These are phyloP conservation scores for Gracilaria caudata DNA, from an alignment of 23 red algal species.

Conservation along the genomic window DNA sequence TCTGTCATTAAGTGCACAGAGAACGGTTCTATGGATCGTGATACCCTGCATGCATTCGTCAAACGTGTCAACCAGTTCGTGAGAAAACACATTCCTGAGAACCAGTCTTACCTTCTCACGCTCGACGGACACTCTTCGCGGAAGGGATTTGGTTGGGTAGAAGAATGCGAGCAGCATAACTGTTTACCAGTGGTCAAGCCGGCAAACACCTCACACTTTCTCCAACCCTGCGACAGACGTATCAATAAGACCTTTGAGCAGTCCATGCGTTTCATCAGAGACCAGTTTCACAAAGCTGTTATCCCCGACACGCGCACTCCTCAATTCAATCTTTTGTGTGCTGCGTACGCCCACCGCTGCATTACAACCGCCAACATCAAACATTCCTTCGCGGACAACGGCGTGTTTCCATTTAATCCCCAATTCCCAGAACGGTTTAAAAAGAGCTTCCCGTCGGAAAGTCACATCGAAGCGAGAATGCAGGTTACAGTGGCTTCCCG, in stretches of 20 bases:
- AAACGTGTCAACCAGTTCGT: conserved; percentile 23
- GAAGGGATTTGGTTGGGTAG: conserved; percentile 35
- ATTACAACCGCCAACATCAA: conserved; percentile 7
- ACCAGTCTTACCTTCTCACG: not conserved
- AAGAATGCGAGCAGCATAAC: not conserved
- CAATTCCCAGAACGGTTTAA: conserved; percentile 30
- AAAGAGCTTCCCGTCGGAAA: not conserved
- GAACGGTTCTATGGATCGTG: conserved; percentile 31
- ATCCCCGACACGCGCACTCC: not conserved
- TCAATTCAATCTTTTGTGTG: conserved; percentile 23
- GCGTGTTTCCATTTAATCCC: conserved; percentile 24
- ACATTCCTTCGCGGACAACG: not conserved
- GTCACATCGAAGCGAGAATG: not conserved
- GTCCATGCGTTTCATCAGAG: not conserved
- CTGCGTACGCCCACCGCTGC: not conserved
- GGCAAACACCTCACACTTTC: conserved; percentile 26
- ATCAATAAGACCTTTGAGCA: conserved; percentile 43
- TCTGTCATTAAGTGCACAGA: conserved; percentile 28
- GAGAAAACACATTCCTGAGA: not conserved
- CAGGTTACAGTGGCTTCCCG: not conserved
- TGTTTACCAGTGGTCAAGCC: conserved; percentile 2
- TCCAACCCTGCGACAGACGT: conserved; percentile 32
- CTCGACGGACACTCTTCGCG: conserved; percentile 32
- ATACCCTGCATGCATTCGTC: not conserved
- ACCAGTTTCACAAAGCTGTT: conserved; percentile 1